Evolutionary conservation across 345 rosid species (phyloP), one percentile per base, ranked within the genome.

Genomic region (Melastoma malabathricum): DNA sequence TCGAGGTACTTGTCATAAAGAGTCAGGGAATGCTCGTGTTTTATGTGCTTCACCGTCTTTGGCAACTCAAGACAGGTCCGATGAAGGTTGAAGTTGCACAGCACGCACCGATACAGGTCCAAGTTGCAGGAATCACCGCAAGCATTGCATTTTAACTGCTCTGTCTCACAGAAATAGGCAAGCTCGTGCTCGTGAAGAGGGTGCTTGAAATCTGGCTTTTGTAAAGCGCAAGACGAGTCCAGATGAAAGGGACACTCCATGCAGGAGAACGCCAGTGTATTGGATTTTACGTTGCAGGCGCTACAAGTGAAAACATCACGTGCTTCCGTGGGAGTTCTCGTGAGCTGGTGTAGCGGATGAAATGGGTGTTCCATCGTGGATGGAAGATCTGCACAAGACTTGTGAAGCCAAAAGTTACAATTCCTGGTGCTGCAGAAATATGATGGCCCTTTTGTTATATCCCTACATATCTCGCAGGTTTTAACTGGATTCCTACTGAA

Each of bases 261-360:
- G 18, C 50, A 45, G 15, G 47, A 46, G 59, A 44, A 23, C 17
- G 10, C 18, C 12, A 45, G 8, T 20, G 18, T 15, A 13, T 31
- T 13, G 13, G 38, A 44, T 44, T 29, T 13, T 15, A 13, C 15
- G 31, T 29, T 3, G 31, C 43, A 29, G 56, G 17, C 20, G 3
- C 44, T 34, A 5, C 43, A 39, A 6, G 31, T 13, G 3, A 38
- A 44, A 44, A 6, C 1, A 9, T 3, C 58, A 13, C 34, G 10
- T 14, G 48, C 10, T 43, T 9, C 31, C 8, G 9, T 39, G 16
- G 17, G 16, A 34, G 17, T 18, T 7, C 19, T 18, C 12, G 15
- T 6, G 23, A 56, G 60, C 8, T 3, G 46, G 34, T 56, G 60
- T 7, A 46, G 22, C 14, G 43, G 60, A 29, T 47, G 52, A 56